Evolutionary conservation across 2,329 filamentous ascomycete species (phyloP).

Genomic region (Phyllosticta citriasiana): DNA sequence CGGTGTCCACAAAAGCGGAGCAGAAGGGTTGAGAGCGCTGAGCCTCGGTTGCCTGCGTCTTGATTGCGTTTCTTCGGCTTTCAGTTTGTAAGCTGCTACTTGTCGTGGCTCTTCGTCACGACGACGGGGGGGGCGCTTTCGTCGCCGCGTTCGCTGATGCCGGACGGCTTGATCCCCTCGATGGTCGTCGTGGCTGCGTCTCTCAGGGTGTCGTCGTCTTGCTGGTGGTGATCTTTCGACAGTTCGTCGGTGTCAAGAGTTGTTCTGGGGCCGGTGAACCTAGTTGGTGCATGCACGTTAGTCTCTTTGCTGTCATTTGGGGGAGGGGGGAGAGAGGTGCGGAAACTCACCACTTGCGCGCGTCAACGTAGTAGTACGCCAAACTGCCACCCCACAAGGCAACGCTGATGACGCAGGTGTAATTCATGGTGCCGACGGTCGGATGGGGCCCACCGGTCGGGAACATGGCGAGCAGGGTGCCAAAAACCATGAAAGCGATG

Average conservation of each 20-base stretch:
- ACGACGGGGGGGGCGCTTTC: neutral
- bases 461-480: slow-evolving; percentile 50
- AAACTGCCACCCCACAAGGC: slow-evolving; percentile 49
- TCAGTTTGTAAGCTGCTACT: no score
- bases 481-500: slow-evolving; percentile 45
- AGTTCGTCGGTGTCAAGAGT: slow-evolving; percentile 35
- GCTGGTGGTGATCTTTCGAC: slow-evolving; percentile 19
- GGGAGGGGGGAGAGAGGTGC: neutral
- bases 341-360: slow-evolving; percentile 40
- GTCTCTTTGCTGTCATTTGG: neutral
- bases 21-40: no score
- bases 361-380: slow-evolving; percentile 47
- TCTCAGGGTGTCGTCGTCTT: slow-evolving; percentile 15
- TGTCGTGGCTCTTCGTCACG: neutral
- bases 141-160: neutral
- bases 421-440: slow-evolving; percentile 46
- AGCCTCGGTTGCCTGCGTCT: no score
- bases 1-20: no score
- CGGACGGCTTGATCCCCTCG: slow-evolving; percentile 9
- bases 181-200: slow-evolving; percentile 16
- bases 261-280: slow-evolving; percentile 46
- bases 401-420: slow-evolving; percentile 52
- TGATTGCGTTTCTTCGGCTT: no score
- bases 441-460: slow-evolving; percentile 46
- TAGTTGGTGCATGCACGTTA: slow-evolving; percentile 18